Base-by-base conservation (phyloP, 2,329 filamentous ascomycete genomes). In the Arachnomyces sp. region DNA sequence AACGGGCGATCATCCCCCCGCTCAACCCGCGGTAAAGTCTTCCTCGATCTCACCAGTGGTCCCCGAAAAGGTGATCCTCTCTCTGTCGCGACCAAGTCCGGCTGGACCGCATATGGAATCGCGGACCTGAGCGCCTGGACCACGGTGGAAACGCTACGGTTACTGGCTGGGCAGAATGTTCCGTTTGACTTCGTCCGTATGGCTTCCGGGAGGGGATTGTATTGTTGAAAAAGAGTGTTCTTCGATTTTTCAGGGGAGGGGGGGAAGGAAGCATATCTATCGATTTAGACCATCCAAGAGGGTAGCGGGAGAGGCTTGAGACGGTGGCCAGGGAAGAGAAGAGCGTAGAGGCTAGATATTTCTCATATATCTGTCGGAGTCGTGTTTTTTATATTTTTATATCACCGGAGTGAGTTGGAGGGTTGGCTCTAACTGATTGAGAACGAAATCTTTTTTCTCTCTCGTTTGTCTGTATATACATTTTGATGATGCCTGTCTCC, bases 171-270 rank as follows among this genome's bases (percentile, higher is more conserved):
- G 7, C 85, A 92, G 65, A 92, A 92, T 58, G 85, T 92, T 42
- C 84, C 84, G 4, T 90, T 87, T 62, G 88, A 85, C 63, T 93
- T 93, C 67, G 86, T 92, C 31, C 73, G 85, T 36, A 68, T 92
- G 56, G 84, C 86, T 30, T 75, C 73, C 48, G 77, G 77, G 16
- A 63, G 75, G 51, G 72, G 71, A 14, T 52, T 77, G 47, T 75
- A 69, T 51, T 72, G 64, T 44, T 48, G n/a, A n/a, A 37, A 36
- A 48, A 47, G 34, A 25, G 21, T 25, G 21, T 25, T 16, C 13
- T 7, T 17, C 16, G 16, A 16, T 16, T 21, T 17, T 35, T 18
- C 34, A 14, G n/a, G 14, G 14, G 14, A 15, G 14, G 32, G 9
- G 14, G 14, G 13, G 11, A 33, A 34, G 9, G 21, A 9, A 9